Conservation (phyloP, 495 filamentous ascomycete species). For the Penicillium parvum region DNA sequence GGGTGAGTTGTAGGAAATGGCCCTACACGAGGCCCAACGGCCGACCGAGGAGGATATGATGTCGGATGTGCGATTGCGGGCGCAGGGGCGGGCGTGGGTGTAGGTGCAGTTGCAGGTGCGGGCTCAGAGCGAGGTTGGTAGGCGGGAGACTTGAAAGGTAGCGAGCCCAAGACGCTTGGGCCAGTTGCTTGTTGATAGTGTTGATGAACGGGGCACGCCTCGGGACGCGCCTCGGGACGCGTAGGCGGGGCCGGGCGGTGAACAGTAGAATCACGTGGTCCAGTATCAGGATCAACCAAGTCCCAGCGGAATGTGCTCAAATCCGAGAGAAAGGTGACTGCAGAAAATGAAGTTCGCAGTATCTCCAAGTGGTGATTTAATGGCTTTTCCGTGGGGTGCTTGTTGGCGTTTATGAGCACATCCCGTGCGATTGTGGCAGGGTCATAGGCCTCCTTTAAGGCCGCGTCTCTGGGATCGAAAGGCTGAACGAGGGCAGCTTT, state of each 20-base stretch:
- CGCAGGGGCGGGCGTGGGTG: background rate
- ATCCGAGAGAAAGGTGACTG: slow-evolving; percentile 46
- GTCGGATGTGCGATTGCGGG: background rate
- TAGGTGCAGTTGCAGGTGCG: background rate
- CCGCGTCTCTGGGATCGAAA: slow-evolving; percentile 43
- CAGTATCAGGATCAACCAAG: slow-evolving; percentile 48
- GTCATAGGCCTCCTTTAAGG: slow-evolving; percentile 48
- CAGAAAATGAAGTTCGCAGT: slow-evolving; percentile 38
- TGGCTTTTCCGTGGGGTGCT: slow-evolving; percentile 51
- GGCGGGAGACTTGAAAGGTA: slow-evolving; percentile 4
- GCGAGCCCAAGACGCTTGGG: background rate
- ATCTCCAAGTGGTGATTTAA: slow-evolving; percentile 58
- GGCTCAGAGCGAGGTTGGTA: background rate
- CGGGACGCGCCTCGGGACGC: slow-evolving; percentile 1
- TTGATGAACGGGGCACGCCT: no score
- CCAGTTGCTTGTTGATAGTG: background rate
- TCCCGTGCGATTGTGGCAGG: slow-evolving; percentile 61
- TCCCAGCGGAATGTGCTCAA: slow-evolving; percentile 66
- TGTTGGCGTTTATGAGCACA: slow-evolving; percentile 55
- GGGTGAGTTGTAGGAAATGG: no score
- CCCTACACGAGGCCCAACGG: no score
- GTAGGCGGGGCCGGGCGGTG: background rate
- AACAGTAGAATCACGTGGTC: slow-evolving; percentile 7
- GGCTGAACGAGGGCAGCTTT: slow-evolving; percentile 38
- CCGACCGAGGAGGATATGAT: background rate